A percentile compares a stretch with the other conserved stretches of the same genome.
These are phyloP conservation scores for Dactylis glomerata DNA, from an alignment of 176 grass and related monocot species.

Conservation along the genomic window DNA sequence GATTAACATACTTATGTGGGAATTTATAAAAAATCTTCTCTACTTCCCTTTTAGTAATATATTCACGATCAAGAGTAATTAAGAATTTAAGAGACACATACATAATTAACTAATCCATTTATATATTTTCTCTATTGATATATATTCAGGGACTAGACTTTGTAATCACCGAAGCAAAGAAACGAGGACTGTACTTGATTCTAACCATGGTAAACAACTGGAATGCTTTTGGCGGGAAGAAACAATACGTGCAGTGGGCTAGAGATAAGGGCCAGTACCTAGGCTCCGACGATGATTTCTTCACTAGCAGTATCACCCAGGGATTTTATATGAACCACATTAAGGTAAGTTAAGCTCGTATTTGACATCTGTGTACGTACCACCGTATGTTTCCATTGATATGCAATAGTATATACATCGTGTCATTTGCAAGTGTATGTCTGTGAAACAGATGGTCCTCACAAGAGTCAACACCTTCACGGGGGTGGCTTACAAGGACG, in stretches of 20 bases:
- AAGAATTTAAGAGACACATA: neutral
- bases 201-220: constrained; percentile 77
- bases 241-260: constrained; percentile 79
- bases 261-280: constrained; percentile 45
- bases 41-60: no score
- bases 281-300: constrained; percentile 61
- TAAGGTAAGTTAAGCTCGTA: constrained; percentile 29
- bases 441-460: no score
- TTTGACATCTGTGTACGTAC: no score
- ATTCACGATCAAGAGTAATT: no score
- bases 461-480: constrained; percentile 57
- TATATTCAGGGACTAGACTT: constrained; percentile 58
- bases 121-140: neutral
- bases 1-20: no score
- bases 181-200: constrained; percentile 52
- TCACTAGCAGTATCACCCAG: neutral
- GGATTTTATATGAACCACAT: constrained; percentile 69
- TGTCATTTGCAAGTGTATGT: no score
- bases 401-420: no score
- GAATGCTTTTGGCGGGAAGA: constrained; percentile 62
- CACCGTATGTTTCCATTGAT: no score
- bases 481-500: constrained; percentile 68
- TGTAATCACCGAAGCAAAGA: constrained; percentile 65
- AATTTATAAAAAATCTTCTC: no score
- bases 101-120: neutral